Evolutionary conservation across 768 basidiomycete species (phyloP).

Genomic region (Boletus speciosus): DNA sequence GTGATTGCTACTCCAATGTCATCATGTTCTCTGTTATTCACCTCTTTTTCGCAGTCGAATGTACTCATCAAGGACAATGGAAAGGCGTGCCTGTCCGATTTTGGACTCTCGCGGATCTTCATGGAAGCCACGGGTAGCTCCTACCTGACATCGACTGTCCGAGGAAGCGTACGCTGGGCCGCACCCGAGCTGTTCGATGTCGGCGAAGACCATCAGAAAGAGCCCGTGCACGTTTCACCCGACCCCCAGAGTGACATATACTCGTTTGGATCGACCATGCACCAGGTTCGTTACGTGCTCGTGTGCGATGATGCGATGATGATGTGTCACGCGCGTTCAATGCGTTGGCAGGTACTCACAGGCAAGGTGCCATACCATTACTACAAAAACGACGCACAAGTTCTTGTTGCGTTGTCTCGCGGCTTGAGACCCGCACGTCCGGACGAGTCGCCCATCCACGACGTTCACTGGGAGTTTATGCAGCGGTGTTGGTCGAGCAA

Average conservation of each 20-base stretch:
- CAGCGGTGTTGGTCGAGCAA: slow-evolving; percentile 19
- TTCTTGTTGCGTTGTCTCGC: slow-evolving; percentile 18
- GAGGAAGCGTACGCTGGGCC: slow-evolving; percentile 47
- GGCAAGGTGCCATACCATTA: slow-evolving; percentile 23
- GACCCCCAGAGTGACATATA: slow-evolving; percentile 39
- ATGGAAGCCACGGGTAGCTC: slow-evolving; percentile 21
- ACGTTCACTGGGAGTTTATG: slow-evolving; percentile 19
- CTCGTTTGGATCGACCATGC: slow-evolving; percentile 36
- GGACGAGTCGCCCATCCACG: neutral
- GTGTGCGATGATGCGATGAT: neutral
- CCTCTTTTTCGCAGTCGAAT: slow-evolving; percentile 27
- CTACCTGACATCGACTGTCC: slow-evolving; percentile 33
- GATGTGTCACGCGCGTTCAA: neutral
- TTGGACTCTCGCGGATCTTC: slow-evolving; percentile 33
- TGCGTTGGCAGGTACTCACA: slow-evolving; percentile 24
- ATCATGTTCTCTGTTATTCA: neutral
- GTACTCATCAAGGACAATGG: slow-evolving; percentile 32
- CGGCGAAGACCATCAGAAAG: slow-evolving; percentile 25
- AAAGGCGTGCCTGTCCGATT: slow-evolving; percentile 35
- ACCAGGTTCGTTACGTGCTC: slow-evolving; percentile 20
- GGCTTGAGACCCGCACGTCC: slow-evolving; percentile 12
- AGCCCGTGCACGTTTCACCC: slow-evolving; percentile 10
- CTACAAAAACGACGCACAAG: slow-evolving; percentile 23
- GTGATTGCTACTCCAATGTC: slow-evolving; percentile 19
- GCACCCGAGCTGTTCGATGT: slow-evolving; percentile 40